Evolutionary conservation across 768 basidiomycete genomes (phyloP), one percentile per base, ranked within the genome.

Genomic region (Russula foetens): DNA sequence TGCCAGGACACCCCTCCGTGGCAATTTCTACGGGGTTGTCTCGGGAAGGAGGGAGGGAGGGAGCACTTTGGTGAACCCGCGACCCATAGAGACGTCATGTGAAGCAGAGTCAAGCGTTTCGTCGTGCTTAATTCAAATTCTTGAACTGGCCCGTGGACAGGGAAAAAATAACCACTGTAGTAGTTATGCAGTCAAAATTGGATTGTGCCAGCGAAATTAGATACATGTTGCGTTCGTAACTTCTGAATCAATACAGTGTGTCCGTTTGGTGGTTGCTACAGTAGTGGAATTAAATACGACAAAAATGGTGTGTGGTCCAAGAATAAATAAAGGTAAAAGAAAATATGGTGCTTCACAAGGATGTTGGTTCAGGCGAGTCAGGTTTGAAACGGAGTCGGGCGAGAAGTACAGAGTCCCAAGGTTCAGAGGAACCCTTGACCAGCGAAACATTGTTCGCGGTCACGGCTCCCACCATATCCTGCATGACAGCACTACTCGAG

Each of bases 371-470:
- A 4, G 73, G 60, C 29, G 73, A 72, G 62, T 88, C 87, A 1
- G 81, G 78, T 61, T 81, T 84, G 73, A 89, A 90, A 31, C 85
- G 75, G 53, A 90, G 70, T 12, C 83, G 75, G 12, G 86, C 82
- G 26, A 90, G 68, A 23, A 89, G 73, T 15, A 90, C 77, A 3
- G 84, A 77, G 60, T 86, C 79, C 81, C 79, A 83, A 5, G 69
- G 68, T 26, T 51, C 55, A 21, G 65, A 65, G 29, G 63, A 56
- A 29, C 55, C 33, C 56, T 75, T 75, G 12, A 68, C 68, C 12
- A 66, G 68, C 1, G 86, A 87, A 9, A 86, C 77, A 69, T 85
- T 87, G 63, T 72, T 77, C 7, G 79, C 77, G 15, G 66, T 63
- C 28, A 64, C 58, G 12, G 68, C 59, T 2, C 62, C 67, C 17